Evolutionary conservation across 345 rosid species (phyloP), one percentile per base, ranked within the genome.

Genomic region (Citrus australasica): DNA sequence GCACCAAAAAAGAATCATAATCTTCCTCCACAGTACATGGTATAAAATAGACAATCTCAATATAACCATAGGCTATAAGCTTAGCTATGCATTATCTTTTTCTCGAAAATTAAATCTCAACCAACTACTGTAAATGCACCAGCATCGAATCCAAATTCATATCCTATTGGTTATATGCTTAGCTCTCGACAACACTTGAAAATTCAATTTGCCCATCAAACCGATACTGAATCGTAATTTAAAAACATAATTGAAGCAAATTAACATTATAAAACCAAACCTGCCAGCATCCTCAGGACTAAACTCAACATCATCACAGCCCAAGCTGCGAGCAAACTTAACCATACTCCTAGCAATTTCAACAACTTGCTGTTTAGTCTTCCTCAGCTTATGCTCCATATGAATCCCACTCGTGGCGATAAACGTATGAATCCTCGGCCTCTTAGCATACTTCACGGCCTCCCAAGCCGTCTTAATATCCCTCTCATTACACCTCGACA

Each of bases 231-330:
- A 53, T 0, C 58, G 19, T 53, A 53, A 53, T 53, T 53, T 53
- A 17, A 53, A 53, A 5, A 17, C 14, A 48, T 9, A 19, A 64
- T 2, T 1, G 7, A 40, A 51, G 33, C 4, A 27, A 3, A 38
- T 42, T 56, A 70, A 48, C 59, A 71, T 37, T 22, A 9, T 3
- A 68, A 69, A 22, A 35, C 14, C 33, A 4, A 78, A 95, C 97
- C 97, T 89, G 80, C 97, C 95, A 5, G 99, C 99, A 82, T 96
- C 99, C 80, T 94, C 98, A 0, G 99, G 98, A 80, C 98, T 94
- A 76, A 96, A 94, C 86, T 96, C 97, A 2, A 96, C 92, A 68
- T 96, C 99, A 1, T 92, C 81, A 76, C 98, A 96, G 1, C 99
- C 99, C 83, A 96, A 87, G 79, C 94, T 92, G 82, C 97, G 82